These are phyloP conservation scores for Chlorella variabilis DNA, from an alignment of 163 green algal species.

Conservation along the genomic window DNA sequence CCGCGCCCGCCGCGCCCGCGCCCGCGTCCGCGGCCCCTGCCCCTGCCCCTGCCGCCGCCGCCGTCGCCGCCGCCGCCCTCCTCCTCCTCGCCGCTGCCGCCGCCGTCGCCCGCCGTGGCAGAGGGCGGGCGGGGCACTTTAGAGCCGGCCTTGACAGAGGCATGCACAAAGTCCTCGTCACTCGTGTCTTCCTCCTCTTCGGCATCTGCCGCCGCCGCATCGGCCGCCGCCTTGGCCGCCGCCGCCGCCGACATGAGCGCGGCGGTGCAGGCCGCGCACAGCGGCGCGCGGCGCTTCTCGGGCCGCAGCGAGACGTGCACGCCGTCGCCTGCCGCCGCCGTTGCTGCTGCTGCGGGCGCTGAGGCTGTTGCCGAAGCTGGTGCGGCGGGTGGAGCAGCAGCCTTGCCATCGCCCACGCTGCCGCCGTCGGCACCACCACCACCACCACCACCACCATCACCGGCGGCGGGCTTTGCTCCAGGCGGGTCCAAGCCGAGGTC, in stretches of 20 bases:
- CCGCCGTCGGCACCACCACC: background rate
- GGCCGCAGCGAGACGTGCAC: background rate
- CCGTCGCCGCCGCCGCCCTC: background rate
- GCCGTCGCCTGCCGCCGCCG: background rate
- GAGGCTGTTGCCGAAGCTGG: background rate
- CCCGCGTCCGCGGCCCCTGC: background rate
- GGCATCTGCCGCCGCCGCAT: background rate
- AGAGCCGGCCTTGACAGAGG: background rate
- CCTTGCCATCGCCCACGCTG: no score
- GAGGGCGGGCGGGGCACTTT: background rate
- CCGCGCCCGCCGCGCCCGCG: background rate
- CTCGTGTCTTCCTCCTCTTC: constrained; percentile 5
- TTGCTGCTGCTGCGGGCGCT: no score
- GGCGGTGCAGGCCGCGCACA: background rate
- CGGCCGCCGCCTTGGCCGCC: background rate
- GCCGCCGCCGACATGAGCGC: constrained; percentile 24
- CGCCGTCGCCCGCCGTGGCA: background rate
- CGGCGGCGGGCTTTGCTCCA: no score
- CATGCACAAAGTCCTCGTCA: constrained; percentile 26
- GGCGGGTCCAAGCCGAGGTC: background rate
- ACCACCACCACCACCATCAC: no score
- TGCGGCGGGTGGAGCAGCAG: no score
- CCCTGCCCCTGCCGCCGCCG: background rate
- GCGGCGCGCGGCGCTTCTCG: background rate
- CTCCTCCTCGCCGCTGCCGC: background rate